phyloP scores from a whole-genome alignment of 176 grass and related monocot genomes.

The Raddia distichophylla region DNA sequence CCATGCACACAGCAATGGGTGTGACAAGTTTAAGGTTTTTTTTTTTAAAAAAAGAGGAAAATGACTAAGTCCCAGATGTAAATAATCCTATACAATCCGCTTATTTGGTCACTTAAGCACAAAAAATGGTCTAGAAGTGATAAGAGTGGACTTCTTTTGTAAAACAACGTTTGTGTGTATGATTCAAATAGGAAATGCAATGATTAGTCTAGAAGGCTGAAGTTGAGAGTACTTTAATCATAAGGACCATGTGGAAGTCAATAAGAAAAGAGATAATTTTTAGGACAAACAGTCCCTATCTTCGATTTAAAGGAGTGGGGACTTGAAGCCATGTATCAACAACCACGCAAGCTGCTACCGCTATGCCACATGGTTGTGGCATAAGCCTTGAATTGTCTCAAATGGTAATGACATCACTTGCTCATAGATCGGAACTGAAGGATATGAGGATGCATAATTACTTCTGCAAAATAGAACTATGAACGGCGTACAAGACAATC shows the following conservation, averaged over 20 bases:
- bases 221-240: slow-evolving; percentile 2
- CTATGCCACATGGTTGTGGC: too few species aligned
- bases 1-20: neutral
- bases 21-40: neutral
- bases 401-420: too few species aligned
- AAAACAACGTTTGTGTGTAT: neutral
- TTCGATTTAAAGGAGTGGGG: too few species aligned
- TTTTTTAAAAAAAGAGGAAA: neutral
- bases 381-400: too few species aligned
- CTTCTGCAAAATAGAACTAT: neutral
- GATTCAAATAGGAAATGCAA: neutral
- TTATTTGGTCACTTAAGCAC: neutral
- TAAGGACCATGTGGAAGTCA: neutral
- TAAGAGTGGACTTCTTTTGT: neutral
- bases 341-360: too few species aligned
- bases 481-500: neutral
- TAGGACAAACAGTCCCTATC: too few species aligned
- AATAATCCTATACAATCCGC: neutral
- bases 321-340: too few species aligned
- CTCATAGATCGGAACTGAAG: too few species aligned
- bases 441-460: neutral
- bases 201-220: neutral
- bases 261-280: neutral
- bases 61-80: neutral
- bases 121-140: neutral